These are phyloP conservation scores for Barnettozyma californica DNA, from an alignment of 805 yeast species.

Conservation along the genomic window DNA sequence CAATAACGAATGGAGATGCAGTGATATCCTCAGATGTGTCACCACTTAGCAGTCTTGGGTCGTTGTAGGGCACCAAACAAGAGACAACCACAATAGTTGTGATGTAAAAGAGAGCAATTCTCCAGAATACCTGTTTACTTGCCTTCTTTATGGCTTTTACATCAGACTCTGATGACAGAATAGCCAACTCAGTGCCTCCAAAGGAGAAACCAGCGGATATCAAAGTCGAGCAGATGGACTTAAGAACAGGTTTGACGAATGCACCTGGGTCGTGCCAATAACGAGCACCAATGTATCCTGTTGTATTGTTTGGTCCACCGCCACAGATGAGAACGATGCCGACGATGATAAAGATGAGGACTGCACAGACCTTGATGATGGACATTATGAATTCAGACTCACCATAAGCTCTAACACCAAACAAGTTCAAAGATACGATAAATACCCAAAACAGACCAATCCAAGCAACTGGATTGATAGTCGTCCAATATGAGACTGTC, in stretches of 20 bases:
- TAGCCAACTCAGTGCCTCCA: conserved; percentile 70
- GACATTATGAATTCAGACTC: conserved; percentile 48
- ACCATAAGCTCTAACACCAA: conserved; percentile 51
- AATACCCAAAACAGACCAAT: conserved; percentile 48
- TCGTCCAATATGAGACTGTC: conserved; percentile 51
- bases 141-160: conserved; percentile 61
- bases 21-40: conserved; percentile 49
- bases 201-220: conserved; percentile 75
- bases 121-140: conserved; percentile 77
- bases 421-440: conserved; percentile 42
- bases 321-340: conserved; percentile 43
- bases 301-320: conserved; percentile 39
- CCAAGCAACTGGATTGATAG: conserved; percentile 50
- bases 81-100: conserved; percentile 52
- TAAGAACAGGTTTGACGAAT: conserved; percentile 49
- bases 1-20: conserved; percentile 82
- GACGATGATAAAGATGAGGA: conserved; percentile 44
- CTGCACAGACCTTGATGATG: conserved; percentile 38
- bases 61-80: conserved; percentile 64
- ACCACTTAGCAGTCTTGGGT: conserved; percentile 41
- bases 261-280: conserved; percentile 52
- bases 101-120: conserved; percentile 68
- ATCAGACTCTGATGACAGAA: conserved; percentile 69
- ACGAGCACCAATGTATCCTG: conserved; percentile 34
- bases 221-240: conserved; percentile 68